These are phyloP conservation scores for Puccinia horiana DNA, from an alignment of 1,284 basidiomycete species.

Conservation along the genomic window DNA sequence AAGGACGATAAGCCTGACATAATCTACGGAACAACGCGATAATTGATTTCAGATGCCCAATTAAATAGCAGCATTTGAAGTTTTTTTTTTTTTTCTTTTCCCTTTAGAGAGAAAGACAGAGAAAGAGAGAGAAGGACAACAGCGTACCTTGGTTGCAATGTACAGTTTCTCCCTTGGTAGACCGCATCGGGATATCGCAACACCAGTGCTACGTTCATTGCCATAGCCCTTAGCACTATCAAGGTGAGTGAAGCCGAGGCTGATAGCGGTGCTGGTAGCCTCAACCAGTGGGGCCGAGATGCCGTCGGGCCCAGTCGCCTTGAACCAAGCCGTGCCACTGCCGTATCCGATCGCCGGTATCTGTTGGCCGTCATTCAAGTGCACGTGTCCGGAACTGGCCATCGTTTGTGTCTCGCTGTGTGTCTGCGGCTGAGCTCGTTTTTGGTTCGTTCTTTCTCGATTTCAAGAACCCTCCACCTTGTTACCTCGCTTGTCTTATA, in stretches of 20 bases:
- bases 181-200: constrained; percentile 22
- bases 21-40: not conserved
- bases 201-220: constrained; percentile 31
- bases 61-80: too few species aligned
- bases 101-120: too few species aligned
- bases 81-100: too few species aligned
- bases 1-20: constrained; percentile 13
- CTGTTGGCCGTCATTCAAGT: constrained; percentile 17
- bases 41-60: not conserved
- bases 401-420: not conserved
- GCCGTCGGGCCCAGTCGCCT: constrained; percentile 5
- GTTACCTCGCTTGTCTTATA: too few species aligned
- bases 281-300: not conserved
- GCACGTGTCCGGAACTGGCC: not conserved
- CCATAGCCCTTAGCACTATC: constrained; percentile 30
- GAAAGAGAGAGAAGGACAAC: too few species aligned
- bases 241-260: constrained; percentile 25
- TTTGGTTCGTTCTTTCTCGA: too few species aligned
- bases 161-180: constrained; percentile 20
- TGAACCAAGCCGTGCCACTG: constrained; percentile 33
- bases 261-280: constrained; percentile 22
- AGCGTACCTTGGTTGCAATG: constrained; percentile 36
- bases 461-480: too few species aligned
- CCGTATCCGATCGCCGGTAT: constrained; percentile 24
- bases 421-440: too few species aligned